Evolutionary conservation across 2,329 filamentous ascomycete species (phyloP), one percentile per base, ranked within the genome.

Genomic region (Dryadomyces quercivorus): DNA sequence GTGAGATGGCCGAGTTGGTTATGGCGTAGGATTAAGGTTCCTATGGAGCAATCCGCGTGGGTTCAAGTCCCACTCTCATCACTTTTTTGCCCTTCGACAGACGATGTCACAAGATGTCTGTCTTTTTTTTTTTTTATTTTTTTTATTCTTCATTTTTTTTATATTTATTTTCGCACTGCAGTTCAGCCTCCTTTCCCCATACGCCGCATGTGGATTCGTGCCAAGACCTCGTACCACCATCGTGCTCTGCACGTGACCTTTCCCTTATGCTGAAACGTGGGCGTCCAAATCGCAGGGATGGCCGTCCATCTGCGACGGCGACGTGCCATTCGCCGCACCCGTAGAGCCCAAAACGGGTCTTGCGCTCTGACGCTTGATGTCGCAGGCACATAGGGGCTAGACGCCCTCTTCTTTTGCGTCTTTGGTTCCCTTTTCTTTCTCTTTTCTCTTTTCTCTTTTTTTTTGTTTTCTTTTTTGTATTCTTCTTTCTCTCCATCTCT

Each of bases 61-160:
- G 67, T 68, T 69, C 66, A 64, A 68, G 63, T 69, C 66, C 65
- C 66, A 69, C 66, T 66, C 62, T 66, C 60, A 62, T 69, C 45
- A 46, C 42, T 44, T 44, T 44, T 44, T 44, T 42, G 38, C 38
- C 4, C 4, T 42, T 15, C 16, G 38, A n/a, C 16, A n/a, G 3
- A n/a, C n/a, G n/a, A n/a, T 42, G 38, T 15, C 4, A 9, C 38
- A 42, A 42, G n/a, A n/a, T n/a, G n/a, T n/a, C 38, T 42, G 3
- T 5, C 38, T n/a, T 42, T 42, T 42, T 42, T 42, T 42, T n/a
- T n/a, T 13, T 42, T 13, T 13, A 42, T 42, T 9, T 5, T 42
- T 42, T 42, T n/a, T 13, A 42, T 15, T n/a, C 12, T 13, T n/a
- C n/a, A n/a, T 42, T 42, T 42, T 42, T n/a, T n/a, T 13, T 42